These are phyloP conservation scores for Apiotrichum porosum DNA, from an alignment of 1,284 basidiomycete species.

Conservation along the genomic window DNA sequence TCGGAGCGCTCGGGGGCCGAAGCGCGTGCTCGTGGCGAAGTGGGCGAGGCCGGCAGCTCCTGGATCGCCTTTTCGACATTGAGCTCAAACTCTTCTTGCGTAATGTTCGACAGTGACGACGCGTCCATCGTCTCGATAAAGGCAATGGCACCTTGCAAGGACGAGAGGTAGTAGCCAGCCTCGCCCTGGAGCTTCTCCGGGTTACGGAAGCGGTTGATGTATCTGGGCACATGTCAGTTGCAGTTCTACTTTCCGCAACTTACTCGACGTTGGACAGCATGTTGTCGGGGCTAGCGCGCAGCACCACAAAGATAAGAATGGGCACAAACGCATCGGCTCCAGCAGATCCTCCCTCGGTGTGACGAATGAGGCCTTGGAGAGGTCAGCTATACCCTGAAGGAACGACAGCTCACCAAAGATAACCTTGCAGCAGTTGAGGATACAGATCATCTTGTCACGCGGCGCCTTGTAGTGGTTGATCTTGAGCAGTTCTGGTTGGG, in stretches of 20 bases:
- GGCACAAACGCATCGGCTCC: conserved; percentile 89
- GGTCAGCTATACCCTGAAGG: conserved; percentile 1
- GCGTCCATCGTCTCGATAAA: conserved; percentile 98
- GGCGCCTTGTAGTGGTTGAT: conserved; percentile 99
- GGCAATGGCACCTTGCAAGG: conserved; percentile 71
- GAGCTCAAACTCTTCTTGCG: conserved; percentile 86
- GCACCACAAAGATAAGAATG: conserved; percentile 87
- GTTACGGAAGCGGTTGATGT: conserved; percentile 91
- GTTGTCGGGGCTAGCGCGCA: conserved; percentile 88
- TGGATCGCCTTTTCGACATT: conserved; percentile 72
- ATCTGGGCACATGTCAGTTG: no score
- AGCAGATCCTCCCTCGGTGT: conserved; percentile 57
- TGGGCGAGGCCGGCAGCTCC: conserved; percentile 53
- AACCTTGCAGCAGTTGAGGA: conserved; percentile 97
- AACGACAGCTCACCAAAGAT: conserved; percentile 72
- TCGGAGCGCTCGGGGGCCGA: conserved; percentile 15
- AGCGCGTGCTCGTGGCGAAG: conserved; percentile 14
- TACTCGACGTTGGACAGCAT: conserved; percentile 94
- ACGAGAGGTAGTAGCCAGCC: conserved; percentile 93
- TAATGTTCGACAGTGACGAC: conserved; percentile 82
- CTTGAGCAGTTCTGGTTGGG: conserved; percentile 79
- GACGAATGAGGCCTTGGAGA: conserved; percentile 89
- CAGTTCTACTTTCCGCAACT: no score
- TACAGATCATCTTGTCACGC: conserved; percentile 94
- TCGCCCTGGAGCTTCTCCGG: conserved; percentile 87